These are phyloP conservation scores for Capronia epimyces DNA, from an alignment of 2,329 filamentous ascomycete species.

Conservation along the genomic window DNA sequence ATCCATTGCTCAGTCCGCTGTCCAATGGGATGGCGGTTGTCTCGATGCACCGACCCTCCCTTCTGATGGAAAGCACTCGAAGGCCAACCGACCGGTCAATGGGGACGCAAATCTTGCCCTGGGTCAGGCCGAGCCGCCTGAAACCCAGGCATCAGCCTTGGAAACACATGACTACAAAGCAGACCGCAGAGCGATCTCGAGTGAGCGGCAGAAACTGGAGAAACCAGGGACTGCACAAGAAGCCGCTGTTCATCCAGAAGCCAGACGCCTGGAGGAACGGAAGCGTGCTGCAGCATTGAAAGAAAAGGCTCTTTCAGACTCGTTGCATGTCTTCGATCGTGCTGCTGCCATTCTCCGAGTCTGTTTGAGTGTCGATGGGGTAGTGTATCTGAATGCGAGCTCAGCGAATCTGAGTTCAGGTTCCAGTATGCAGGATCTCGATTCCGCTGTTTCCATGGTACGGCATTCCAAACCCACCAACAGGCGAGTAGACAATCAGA, in stretches of 20 bases:
- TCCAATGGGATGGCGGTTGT: neutral
- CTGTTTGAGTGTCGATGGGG: constrained; percentile 40
- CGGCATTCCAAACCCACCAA: constrained; percentile 10
- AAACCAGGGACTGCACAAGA: neutral
- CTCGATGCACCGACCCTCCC: neutral
- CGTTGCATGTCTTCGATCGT: constrained; percentile 37
- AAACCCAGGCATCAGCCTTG: neutral
- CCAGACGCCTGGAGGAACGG: neutral
- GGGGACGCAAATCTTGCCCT: neutral
- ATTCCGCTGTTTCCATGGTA: neutral
- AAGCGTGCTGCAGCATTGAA: neutral
- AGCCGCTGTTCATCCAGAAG: neutral
- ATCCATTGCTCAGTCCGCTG: neutral
- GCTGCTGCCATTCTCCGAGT: constrained; percentile 44
- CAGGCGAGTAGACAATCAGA: neutral
- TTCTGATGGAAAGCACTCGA: neutral
- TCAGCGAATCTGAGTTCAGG: constrained; percentile 21
- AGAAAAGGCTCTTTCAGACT: constrained; percentile 6
- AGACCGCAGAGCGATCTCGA: neutral
- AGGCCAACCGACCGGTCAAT: neutral
- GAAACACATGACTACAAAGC: neutral
- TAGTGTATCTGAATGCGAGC: constrained; percentile 33
- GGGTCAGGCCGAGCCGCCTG: neutral
- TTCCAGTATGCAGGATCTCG: constrained; percentile 10
- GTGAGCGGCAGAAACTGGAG: neutral